phyloP scores from a whole-genome alignment of 768 basidiomycete genomes.

The Gyrodon lividus region DNA sequence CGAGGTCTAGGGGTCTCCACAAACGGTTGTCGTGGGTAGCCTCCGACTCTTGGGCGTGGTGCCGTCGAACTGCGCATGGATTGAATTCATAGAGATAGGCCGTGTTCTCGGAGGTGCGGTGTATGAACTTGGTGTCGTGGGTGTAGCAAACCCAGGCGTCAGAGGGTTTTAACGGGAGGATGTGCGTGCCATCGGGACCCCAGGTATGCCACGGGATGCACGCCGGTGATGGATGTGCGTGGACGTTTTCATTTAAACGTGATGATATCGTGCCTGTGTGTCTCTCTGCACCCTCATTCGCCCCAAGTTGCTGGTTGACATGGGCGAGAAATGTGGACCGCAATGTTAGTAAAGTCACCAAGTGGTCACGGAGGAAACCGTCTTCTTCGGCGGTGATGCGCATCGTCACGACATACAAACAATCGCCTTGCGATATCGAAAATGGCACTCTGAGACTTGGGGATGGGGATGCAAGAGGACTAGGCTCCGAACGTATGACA shows the following conservation, averaged over 20 bases:
- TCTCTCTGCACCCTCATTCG: not conserved
- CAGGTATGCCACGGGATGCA: conserved; percentile 19
- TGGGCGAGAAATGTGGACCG: not conserved
- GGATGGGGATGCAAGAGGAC: conserved; percentile 11
- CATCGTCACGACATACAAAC: conserved; percentile 19
- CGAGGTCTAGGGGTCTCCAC: conserved; percentile 2
- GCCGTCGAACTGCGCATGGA: conserved; percentile 2
- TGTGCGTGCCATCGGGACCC: conserved; percentile 19
- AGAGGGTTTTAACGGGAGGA: conserved; percentile 14
- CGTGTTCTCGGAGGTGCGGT: conserved; percentile 1
- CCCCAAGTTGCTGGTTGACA: not conserved
- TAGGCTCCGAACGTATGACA: conserved; percentile 22
- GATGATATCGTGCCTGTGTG: not conserved
- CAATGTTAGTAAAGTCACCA: not conserved
- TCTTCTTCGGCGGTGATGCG: too few species aligned
- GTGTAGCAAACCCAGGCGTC: conserved; percentile 24
- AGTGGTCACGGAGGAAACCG: not conserved
- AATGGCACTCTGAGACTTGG: not conserved
- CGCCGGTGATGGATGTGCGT: not conserved
- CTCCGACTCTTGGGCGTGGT: not conserved
- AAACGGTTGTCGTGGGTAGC: not conserved
- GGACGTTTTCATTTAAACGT: not conserved
- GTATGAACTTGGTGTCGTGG: conserved; percentile 19
- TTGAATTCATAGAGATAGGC: conserved; percentile 25
- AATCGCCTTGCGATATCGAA: conserved; percentile 10